Conservation (phyloP, 306 rosid genomes). For the Cyamopsis tetragonoloba region DNA sequence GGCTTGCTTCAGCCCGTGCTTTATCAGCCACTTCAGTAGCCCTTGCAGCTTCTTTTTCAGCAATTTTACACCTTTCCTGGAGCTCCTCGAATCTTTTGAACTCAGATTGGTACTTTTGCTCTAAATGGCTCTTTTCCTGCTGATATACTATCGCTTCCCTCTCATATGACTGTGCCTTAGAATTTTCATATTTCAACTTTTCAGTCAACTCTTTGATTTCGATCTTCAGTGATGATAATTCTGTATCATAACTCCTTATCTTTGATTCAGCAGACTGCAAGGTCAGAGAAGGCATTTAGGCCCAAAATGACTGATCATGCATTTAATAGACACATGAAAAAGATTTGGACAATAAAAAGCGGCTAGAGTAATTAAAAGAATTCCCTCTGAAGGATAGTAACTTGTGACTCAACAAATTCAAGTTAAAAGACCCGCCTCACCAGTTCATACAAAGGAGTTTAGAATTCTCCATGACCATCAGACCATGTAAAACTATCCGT, state of each 20-base stretch:
- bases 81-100: slow-evolving; percentile 78
- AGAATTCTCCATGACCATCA: too few relatives aligned
- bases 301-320: background rate
- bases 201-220: slow-evolving; percentile 62
- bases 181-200: slow-evolving; percentile 56
- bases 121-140: slow-evolving; percentile 77
- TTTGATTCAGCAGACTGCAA: slow-evolving; percentile 85
- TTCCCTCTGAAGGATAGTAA: background rate
- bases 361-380: background rate
- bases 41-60: slow-evolving; percentile 71
- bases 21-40: slow-evolving; percentile 85
- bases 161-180: slow-evolving; percentile 71
- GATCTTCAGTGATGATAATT: slow-evolving; percentile 53
- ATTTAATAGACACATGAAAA: background rate
- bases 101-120: slow-evolving; percentile 68
- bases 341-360: background rate
- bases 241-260: slow-evolving; percentile 68
- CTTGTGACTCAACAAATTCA: background rate
- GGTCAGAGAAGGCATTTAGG: slow-evolving; percentile 10
- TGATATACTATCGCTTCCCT: slow-evolving; percentile 57
- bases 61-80: slow-evolving; percentile 70
- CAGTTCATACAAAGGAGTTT: background rate
- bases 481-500: too few relatives aligned
- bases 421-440: background rate
- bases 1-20: slow-evolving; percentile 66